phyloP scores from a whole-genome alignment of 345 rosid genomes.

The Gossypium bickii region DNA sequence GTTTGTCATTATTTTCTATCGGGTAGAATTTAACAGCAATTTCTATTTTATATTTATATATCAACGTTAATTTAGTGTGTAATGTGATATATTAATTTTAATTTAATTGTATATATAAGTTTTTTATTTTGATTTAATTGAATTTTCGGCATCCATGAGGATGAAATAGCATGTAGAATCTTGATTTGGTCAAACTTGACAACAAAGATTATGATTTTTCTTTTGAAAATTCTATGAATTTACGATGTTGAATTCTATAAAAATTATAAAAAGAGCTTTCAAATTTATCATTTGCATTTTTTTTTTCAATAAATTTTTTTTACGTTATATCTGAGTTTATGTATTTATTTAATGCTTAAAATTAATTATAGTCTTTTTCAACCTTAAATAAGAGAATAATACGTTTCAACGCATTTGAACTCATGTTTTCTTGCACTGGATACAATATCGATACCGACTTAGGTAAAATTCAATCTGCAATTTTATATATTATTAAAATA shows the following conservation, averaged over 20 bases:
- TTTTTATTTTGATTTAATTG: background rate
- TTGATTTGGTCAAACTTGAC: background rate
- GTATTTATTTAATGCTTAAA: too few species aligned
- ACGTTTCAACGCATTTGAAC: rapidly evolving
- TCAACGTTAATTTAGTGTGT: too few species aligned
- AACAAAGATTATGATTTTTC: background rate
- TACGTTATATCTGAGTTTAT: too few species aligned
- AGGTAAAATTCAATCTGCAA: rapidly evolving
- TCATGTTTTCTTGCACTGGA: too few species aligned
- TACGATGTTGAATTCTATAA: background rate
- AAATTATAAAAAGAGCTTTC: too few species aligned
- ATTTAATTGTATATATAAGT: too few species aligned
- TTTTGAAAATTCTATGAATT: background rate
- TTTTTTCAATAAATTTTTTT: too few species aligned
- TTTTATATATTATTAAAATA: too few species aligned
- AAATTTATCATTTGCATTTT: too few species aligned
- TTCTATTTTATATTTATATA: background rate
- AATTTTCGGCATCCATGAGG: background rate
- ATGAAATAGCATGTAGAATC: background rate
- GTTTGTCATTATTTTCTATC: background rate
- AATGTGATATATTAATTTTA: too few species aligned
- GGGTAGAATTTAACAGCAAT: background rate
- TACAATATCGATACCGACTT: too few species aligned
- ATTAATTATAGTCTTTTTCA: rapidly evolving
- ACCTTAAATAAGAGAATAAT: rapidly evolving